Evolutionary conservation across 2,329 filamentous ascomycete genomes (phyloP).

Genomic region (Neofusicoccum laricinum): DNA sequence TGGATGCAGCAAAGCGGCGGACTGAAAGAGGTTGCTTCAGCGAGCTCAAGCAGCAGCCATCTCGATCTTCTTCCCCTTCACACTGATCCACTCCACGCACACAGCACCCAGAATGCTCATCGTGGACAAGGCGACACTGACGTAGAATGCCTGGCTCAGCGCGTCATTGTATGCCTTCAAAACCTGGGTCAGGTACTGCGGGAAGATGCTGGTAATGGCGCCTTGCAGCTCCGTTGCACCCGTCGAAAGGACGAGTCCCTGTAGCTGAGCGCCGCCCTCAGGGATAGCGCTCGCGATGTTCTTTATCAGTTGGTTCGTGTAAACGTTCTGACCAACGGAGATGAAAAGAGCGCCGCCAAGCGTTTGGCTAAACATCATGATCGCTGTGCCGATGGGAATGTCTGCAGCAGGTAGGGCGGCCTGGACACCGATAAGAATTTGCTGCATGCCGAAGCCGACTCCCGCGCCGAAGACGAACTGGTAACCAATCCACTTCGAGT

Average conservation of each 20-base stretch:
- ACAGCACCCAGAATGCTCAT: conserved; percentile 55
- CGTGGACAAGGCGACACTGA: conserved; percentile 54
- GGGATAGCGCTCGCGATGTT: conserved; percentile 45
- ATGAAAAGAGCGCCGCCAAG: conserved; percentile 50
- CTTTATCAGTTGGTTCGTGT: conserved; percentile 48
- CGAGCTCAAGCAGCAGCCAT: conserved; percentile 4
- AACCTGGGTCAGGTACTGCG: conserved; percentile 52
- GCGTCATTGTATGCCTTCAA: conserved; percentile 63
- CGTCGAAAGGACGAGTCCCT: conserved; percentile 39
- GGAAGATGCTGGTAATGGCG: conserved; percentile 42
- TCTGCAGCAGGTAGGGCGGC: conserved; percentile 42
- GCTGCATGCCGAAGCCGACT: conserved; percentile 49
- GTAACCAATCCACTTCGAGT: conserved; percentile 39
- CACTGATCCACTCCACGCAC: conserved; percentile 62
- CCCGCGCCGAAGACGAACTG: conserved; percentile 42
- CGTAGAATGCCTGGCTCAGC: conserved; percentile 58
- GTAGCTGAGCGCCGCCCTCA: neutral
- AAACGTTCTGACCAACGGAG: conserved; percentile 50
- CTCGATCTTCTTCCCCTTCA: conserved; percentile 54
- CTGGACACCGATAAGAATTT: conserved; percentile 46
- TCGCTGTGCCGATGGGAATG: conserved; percentile 46
- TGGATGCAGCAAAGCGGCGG: too few relatives aligned
- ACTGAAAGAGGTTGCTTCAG: neutral
- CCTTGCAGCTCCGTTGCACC: conserved; percentile 60
- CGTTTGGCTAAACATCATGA: conserved; percentile 48